Base-by-base conservation (phyloP, 2,329 filamentous ascomycete species). In the Fragosphaeria purpurea region DNA sequence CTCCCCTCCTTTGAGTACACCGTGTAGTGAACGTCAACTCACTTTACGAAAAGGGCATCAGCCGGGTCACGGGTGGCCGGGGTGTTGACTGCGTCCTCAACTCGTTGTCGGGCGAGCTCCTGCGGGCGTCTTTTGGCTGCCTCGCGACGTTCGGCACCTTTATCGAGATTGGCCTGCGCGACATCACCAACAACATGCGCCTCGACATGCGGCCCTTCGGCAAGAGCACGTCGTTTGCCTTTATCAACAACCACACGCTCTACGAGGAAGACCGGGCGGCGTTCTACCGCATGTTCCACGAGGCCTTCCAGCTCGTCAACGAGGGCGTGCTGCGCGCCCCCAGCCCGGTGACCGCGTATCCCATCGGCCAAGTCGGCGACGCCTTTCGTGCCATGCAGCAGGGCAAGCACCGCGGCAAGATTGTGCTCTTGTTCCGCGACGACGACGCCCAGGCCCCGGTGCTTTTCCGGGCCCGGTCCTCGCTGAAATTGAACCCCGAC, bases 361-460 rank as follows among this genome's bases (percentile, higher is more conserved):
- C 58, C n/a, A 62, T 65, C 11, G 62, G 61, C 5, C 58, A 67
- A 4, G 60, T 70, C 5, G 61, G 65, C 42, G 61, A 67, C 1
- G 68, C 68, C 6, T 69, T 74, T 55, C 64, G 69, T 22, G 64
- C 65, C 6, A 65, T 74, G 52, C 66, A 70, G 32, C 59, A 59
- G 11, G 65, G 68, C 2, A 63, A 65, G 13, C 68, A 70, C 42
- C 62, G 65, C 1, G 69, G 67, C 0, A 71, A 71, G 40, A 61
- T 70, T 8, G 60, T 69, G 6, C 44, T 60, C 12, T 54, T 51
- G 31, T 35, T 34, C 9, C 22, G 22, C 22, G 48, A 52, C 1
- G 49, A 56, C 13, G n/a, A 55, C 4, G 47, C 56, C 4, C 34
- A 47, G 0, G 61, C 62, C 6, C 54, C 53, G 22, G 56, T 57